phyloP scores from a whole-genome alignment of 805 yeast genomes.

The Saccharomycopsis babjevae region DNA sequence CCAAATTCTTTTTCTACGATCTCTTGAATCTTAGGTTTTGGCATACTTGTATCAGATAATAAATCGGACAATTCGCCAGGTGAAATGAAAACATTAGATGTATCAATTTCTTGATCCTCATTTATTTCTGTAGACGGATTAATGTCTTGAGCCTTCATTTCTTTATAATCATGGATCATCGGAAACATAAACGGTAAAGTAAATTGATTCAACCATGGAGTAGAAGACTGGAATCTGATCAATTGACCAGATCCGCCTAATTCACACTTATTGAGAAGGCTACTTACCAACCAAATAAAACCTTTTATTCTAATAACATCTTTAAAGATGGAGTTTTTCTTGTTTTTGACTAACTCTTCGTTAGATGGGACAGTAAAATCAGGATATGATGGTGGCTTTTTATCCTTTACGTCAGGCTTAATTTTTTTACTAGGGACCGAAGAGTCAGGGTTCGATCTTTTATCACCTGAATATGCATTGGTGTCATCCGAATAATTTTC shows the following conservation, averaged over 20 bases:
- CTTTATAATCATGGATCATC: not conserved
- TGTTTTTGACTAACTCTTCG: conserved; percentile 26
- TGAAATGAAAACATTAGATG: not conserved
- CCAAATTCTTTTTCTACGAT: conserved; percentile 33
- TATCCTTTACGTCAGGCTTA: conserved; percentile 1
- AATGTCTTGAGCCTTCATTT: not conserved
- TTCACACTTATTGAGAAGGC: conserved; percentile 20
- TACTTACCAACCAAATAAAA: conserved; percentile 36
- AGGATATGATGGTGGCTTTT: not conserved
- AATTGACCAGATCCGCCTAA: conserved; percentile 17
- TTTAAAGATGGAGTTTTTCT: conserved; percentile 29
- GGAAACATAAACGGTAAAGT: conserved; percentile 8
- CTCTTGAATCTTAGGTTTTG: conserved; percentile 23
- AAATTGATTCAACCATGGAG: conserved; percentile 13
- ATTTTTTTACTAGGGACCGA: conserved; percentile 1
- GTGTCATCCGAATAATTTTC: conserved; percentile 12
- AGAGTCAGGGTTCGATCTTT: not conserved
- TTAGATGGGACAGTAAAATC: conserved; percentile 18
- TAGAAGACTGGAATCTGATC: conserved; percentile 12
- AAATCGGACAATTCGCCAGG: conserved; percentile 21
- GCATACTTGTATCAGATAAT: conserved; percentile 27
- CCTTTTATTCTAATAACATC: conserved; percentile 34
- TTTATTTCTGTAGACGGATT: not conserved
- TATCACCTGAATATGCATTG: not conserved
- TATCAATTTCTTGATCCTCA: conserved; percentile 1